phyloP scores from a whole-genome alignment of 306 rosid species.

The Dalbergia cultrata region DNA sequence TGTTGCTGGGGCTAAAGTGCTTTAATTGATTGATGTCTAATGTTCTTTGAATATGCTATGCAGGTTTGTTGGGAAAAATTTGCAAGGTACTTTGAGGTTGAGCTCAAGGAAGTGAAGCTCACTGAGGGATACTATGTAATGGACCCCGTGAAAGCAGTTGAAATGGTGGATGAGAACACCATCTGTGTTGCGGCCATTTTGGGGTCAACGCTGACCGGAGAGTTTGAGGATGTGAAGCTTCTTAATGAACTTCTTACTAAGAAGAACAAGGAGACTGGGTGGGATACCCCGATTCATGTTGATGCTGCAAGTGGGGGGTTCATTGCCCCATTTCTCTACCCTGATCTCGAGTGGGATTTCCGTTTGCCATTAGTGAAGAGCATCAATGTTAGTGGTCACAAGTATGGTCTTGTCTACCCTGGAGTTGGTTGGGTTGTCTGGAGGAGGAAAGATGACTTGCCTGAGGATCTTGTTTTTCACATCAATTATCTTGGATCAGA shows the following conservation, averaged over 20 bases:
- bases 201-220: constrained; percentile 90
- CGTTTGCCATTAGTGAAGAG: constrained; percentile 84
- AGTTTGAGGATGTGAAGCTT: constrained; percentile 92
- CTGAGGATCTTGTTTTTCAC: constrained; percentile 85
- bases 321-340: constrained; percentile 82
- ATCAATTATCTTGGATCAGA: constrained; percentile 95
- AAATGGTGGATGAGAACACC: constrained; percentile 94
- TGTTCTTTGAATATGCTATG: constrained; percentile 14
- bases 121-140: constrained; percentile 81
- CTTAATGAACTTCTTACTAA: constrained; percentile 69
- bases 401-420: constrained; percentile 92
- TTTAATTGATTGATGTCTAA: constrained; percentile 19
- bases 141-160: constrained; percentile 90
- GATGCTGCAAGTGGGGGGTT: constrained; percentile 96
- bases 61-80: constrained; percentile 99
- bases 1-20: background rate
- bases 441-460: constrained; percentile 82
- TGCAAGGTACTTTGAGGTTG: constrained; percentile 96
- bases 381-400: constrained; percentile 91
- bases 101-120: constrained; percentile 92
- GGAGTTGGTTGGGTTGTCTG: constrained; percentile 97
- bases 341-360: constrained; percentile 85
- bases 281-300: constrained; percentile 77
- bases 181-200: constrained; percentile 95
- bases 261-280: constrained; percentile 83